Percentiles rank a stretch among this genome's conserved stretches.
These are phyloP conservation scores for Stellera chamaejasme DNA, from an alignment of 345 rosid genomes.

Conservation along the genomic window DNA sequence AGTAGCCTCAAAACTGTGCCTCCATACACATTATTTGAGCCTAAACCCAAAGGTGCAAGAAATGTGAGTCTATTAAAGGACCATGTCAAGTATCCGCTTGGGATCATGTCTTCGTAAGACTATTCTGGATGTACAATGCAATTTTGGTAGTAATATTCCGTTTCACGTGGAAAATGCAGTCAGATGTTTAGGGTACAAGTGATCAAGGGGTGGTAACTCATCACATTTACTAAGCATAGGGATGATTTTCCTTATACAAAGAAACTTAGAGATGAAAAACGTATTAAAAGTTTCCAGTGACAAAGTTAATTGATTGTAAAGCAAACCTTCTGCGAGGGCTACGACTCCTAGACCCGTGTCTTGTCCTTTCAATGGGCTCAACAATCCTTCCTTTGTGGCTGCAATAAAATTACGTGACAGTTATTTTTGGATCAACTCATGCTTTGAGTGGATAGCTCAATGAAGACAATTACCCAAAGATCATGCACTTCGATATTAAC, in stretches of 20 bases:
- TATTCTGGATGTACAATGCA: neutral
- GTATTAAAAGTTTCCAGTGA: neutral
- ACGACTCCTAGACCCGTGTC: slow-evolving; percentile 37
- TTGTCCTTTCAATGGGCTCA: slow-evolving; percentile 24
- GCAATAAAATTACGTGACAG: slow-evolving; percentile 12
- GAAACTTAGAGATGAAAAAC: neutral
- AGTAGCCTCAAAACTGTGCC: neutral
- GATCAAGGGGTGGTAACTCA: slow-evolving; percentile 9
- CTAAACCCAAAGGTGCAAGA: neutral
- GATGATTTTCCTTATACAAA: neutral
- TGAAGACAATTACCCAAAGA: neutral
- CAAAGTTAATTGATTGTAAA: neutral
- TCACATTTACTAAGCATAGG: neutral
- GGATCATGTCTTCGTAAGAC: neutral
- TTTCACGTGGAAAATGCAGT: slow-evolving; percentile 11
- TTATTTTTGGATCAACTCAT: slow-evolving; percentile 3
- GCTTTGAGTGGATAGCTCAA: neutral
- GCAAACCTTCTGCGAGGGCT: slow-evolving; percentile 35
- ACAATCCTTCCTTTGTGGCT: slow-evolving; percentile 25
- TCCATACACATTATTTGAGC: neutral
- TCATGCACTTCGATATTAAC: neutral
- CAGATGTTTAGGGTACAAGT: slow-evolving; percentile 10
- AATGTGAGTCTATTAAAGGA: neutral
- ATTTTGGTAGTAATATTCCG: neutral
- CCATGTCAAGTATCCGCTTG: slow-evolving; percentile 6